phyloP scores from a whole-genome alignment of 2,329 filamentous ascomycete species.

The Paraphoma sp. region DNA sequence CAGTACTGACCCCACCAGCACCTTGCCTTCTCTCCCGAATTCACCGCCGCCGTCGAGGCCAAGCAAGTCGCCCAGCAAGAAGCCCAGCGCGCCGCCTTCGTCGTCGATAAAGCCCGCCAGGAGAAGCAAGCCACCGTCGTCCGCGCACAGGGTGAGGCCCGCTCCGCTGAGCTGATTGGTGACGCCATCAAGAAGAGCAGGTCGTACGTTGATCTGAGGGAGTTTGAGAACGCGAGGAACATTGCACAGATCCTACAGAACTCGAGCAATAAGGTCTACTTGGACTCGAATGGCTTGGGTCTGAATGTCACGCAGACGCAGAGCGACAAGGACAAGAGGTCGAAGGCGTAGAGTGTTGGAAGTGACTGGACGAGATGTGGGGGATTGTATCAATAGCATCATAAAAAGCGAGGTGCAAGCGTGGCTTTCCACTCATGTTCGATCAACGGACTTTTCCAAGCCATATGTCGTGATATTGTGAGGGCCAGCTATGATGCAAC shows the following conservation, averaged over 20 bases:
- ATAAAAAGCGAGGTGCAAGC: conserved; percentile 23
- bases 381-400: conserved; percentile 32
- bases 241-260: conserved; percentile 92
- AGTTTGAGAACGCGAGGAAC: conserved; percentile 92
- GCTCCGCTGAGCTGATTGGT: conserved; percentile 96
- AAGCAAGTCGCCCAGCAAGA: conserved; percentile 83
- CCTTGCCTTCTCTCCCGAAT: conserved; percentile 73
- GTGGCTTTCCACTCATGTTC: conserved; percentile 45
- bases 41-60: conserved; percentile 72
- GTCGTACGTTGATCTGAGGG: conserved; percentile 94
- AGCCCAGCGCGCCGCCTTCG: conserved; percentile 93
- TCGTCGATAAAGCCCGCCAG: conserved; percentile 98
- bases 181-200: conserved; percentile 99
- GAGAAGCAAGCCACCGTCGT: conserved; percentile 99
- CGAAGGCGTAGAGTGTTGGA: conserved; percentile 23
- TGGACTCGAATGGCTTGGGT: conserved; percentile 89
- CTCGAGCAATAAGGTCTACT: conserved; percentile 89
- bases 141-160: conserved; percentile 97
- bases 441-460: conserved; percentile 12
- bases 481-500: not conserved
- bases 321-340: conserved; percentile 49
- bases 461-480: not conserved
- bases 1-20: conserved; percentile 55
- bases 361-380: not conserved
- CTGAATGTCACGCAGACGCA: conserved; percentile 73